A percentile compares a stretch with the other conserved stretches of the same genome.
phyloP scores from a whole-genome alignment of 306 rosid genomes.

The Hippophae tibetana region DNA sequence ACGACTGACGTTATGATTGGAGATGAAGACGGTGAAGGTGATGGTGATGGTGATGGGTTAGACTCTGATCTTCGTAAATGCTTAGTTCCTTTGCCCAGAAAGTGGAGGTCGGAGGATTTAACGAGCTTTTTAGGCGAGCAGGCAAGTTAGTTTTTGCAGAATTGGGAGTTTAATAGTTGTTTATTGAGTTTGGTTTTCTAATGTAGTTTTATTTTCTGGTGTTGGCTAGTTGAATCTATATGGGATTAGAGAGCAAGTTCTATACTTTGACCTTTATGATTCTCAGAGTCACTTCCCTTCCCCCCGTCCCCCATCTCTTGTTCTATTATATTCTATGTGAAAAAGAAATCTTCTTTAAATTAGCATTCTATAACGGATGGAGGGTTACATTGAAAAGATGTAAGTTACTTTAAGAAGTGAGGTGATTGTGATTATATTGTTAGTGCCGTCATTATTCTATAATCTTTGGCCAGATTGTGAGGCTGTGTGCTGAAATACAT shows the following conservation, averaged over 20 bases:
- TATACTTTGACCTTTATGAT: not conserved
- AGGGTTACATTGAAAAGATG: no score
- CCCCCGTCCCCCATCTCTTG: no score
- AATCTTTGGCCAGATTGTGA: not conserved
- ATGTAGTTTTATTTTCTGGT: not conserved
- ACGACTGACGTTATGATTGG: conserved; percentile 45
- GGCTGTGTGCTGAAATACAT: not conserved
- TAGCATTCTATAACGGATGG: no score
- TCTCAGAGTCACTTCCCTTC: no score
- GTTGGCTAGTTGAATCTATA: no score
- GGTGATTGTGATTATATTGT: no score
- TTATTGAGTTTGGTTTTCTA: not conserved
- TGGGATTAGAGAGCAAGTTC: not conserved
- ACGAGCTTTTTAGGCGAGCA: conserved; percentile 42
- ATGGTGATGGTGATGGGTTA: conserved; percentile 22
- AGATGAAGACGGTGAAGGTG: conserved; percentile 26
- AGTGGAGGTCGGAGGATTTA: conserved; percentile 61
- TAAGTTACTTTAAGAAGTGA: no score
- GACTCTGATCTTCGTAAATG: conserved; percentile 52
- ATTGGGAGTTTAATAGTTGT: no score
- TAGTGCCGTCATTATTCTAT: not conserved
- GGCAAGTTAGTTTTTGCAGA: conserved; percentile 26
- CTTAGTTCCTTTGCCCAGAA: conserved; percentile 70
- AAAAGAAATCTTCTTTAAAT: no score
- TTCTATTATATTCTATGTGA: no score